Evolutionary conservation across 352 stramenopile species (phyloP).

Genomic region (Globisporangium perplexum): DNA sequence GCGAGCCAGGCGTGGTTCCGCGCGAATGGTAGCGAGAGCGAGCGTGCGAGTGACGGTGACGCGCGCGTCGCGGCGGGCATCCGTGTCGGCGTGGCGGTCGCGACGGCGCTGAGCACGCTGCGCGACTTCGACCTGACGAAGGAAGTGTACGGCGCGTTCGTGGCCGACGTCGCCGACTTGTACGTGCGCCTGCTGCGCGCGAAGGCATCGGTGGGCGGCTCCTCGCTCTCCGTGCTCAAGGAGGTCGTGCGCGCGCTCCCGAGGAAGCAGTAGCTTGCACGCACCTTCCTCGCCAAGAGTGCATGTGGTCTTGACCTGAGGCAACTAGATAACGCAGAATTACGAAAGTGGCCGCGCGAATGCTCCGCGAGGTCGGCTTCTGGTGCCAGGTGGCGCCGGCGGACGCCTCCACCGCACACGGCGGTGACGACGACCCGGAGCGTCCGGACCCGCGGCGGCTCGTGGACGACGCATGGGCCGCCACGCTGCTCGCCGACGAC

Average conservation of each 20-base stretch:
- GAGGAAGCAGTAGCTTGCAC: too few species aligned
- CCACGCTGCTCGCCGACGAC: slow-evolving; percentile 11
- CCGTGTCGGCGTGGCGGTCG: slow-evolving; percentile 25
- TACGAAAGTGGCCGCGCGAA: slow-evolving; percentile 9
- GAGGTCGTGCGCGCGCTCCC: slow-evolving; percentile 1
- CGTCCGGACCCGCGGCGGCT: slow-evolving; percentile 41
- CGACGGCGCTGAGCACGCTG: slow-evolving; percentile 29
- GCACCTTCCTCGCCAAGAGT: too few species aligned
- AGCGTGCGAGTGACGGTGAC: slow-evolving; percentile 28
- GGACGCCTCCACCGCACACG: too few species aligned
- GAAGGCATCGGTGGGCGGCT: slow-evolving; percentile 19
- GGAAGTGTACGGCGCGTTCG: slow-evolving; percentile 35
- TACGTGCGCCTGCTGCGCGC: slow-evolving; percentile 45
- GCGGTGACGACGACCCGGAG: too few species aligned
- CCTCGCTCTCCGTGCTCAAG: slow-evolving; percentile 26
- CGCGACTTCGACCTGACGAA: slow-evolving; percentile 37
- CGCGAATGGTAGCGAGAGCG: too few species aligned
- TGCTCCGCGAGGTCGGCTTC: slow-evolving; percentile 48
- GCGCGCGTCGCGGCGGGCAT: slow-evolving; percentile 8
- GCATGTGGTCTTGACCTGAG: too few species aligned
- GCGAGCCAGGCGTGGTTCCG: slow-evolving; percentile 16
- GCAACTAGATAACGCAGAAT: too few species aligned
- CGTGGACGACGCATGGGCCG: slow-evolving; percentile 50
- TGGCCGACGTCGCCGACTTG: slow-evolving; percentile 37
- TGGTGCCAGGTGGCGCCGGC: slow-evolving; percentile 37